phyloP scores from a whole-genome alignment of 2,329 filamentous ascomycete species.

The Aspergillus nomiae region DNA sequence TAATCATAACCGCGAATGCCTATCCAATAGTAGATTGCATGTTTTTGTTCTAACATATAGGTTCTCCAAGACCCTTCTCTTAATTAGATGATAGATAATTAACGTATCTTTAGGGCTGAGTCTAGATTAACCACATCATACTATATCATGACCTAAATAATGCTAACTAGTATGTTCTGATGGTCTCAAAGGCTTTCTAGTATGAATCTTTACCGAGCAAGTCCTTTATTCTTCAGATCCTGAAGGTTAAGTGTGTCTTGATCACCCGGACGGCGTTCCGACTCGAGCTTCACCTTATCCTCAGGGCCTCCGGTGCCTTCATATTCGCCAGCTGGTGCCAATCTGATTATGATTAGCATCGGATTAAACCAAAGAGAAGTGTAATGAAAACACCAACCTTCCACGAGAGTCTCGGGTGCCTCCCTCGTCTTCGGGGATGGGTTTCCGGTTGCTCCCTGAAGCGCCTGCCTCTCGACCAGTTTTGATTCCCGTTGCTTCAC shows the following conservation, averaged over 20 bases:
- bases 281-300: slow-evolving; percentile 33
- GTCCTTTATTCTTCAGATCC: slow-evolving; percentile 24
- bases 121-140: background rate
- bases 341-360: slow-evolving; percentile 21
- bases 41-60: background rate
- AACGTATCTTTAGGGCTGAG: background rate
- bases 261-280: slow-evolving; percentile 30
- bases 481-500: slow-evolving; percentile 34
- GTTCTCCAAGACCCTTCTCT: background rate
- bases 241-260: slow-evolving; percentile 29
- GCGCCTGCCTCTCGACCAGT: slow-evolving; percentile 38
- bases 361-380: background rate
- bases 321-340: slow-evolving; percentile 40
- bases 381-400: slow-evolving; percentile 29
- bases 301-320: slow-evolving; percentile 39
- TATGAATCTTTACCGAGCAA: slow-evolving; percentile 16
- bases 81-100: background rate
- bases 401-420: slow-evolving; percentile 41
- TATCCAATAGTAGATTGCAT: background rate
- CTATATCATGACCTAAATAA: background rate
- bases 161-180: background rate
- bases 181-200: background rate
- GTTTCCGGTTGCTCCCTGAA: slow-evolving; percentile 40
- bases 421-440: slow-evolving; percentile 46
- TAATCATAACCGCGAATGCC: background rate